Conservation (phyloP, 257 asterid genomes). For the Solanum chmielewskii region DNA sequence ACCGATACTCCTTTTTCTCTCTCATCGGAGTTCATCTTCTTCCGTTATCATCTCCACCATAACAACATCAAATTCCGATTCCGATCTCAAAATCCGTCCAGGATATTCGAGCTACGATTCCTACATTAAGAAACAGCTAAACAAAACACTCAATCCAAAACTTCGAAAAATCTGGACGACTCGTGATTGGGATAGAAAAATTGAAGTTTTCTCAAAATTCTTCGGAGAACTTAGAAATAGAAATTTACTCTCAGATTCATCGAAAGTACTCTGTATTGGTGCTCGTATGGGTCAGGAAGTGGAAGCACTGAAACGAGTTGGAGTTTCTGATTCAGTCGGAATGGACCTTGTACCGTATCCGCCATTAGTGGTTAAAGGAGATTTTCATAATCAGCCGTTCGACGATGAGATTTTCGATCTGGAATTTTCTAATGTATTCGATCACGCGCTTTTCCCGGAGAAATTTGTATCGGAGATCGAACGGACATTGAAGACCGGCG, state of each 20-base stretch:
- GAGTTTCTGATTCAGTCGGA: conserved; percentile 61
- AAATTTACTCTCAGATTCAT: conserved; percentile 24
- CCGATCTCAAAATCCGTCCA: conserved; percentile 75
- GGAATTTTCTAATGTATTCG: conserved; percentile 90
- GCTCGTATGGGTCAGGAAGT: conserved; percentile 98
- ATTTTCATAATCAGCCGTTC: conserved; percentile 83
- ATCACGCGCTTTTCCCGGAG: conserved; percentile 86
- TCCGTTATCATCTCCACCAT: neutral
- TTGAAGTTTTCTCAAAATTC: conserved; percentile 50
- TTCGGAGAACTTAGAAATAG: conserved; percentile 35
- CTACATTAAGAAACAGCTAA: conserved; percentile 74
- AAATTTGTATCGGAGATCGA: conserved; percentile 75
- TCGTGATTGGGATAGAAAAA: conserved; percentile 86
- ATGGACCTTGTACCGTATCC: conserved; percentile 85
- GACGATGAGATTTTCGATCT: conserved; percentile 50
- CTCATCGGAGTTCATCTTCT: neutral
- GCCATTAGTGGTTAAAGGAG: conserved; percentile 82
- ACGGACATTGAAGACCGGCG: conserved; percentile 64
- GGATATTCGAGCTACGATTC: conserved; percentile 70
- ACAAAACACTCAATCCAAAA: conserved; percentile 84
- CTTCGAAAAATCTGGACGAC: conserved; percentile 81
- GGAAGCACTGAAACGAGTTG: conserved; percentile 62
- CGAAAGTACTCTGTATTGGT: conserved; percentile 65
- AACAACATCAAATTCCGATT: conserved; percentile 2
- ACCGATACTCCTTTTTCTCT: conserved; percentile 18